A percentile compares a stretch with the other conserved stretches of the same genome.
Evolutionary conservation across 768 basidiomycete genomes (phyloP).

Genomic region (Auriculariales sp.): DNA sequence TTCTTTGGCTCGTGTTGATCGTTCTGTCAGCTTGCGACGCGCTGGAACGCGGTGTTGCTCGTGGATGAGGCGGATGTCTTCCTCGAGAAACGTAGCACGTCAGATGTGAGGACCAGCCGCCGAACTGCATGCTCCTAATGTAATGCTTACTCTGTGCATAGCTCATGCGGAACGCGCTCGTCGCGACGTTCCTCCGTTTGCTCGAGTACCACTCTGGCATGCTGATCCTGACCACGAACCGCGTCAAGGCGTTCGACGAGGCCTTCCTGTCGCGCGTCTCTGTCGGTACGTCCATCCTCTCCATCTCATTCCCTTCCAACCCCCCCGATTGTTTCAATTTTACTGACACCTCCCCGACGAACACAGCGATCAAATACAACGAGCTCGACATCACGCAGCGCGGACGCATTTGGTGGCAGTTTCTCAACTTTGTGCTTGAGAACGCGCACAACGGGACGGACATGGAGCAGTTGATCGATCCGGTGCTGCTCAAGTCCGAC

Average conservation of each 20-base stretch:
- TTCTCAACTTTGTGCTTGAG: constrained; percentile 11
- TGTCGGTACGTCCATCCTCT: constrained; percentile 20
- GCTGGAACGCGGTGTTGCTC: constrained; percentile 13
- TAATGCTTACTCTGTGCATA: neutral
- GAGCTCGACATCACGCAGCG: constrained; percentile 13
- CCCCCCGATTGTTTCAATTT: constrained; percentile 1
- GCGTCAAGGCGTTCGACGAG: constrained; percentile 41
- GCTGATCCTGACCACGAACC: constrained; percentile 26
- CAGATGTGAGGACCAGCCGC: constrained; percentile 6
- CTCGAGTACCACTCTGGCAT: constrained; percentile 23
- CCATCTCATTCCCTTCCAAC: neutral
- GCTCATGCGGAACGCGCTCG: constrained; percentile 14
- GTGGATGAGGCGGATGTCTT: constrained; percentile 16
- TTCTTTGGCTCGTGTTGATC: neutral
- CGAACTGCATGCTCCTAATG: neutral
- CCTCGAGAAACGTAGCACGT: constrained; percentile 13
- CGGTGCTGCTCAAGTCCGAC: neutral
- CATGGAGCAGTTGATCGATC: neutral
- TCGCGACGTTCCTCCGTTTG: constrained; percentile 16
- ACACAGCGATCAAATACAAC: constrained; percentile 14
- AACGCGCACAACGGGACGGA: neutral
- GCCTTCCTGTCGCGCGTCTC: constrained; percentile 57
- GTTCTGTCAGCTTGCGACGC: constrained; percentile 18
- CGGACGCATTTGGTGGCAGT: constrained; percentile 13
- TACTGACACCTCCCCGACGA: neutral